Conservation (phyloP, 2,329 filamentous ascomycete species). For the Curvularia verruculosa region DNA sequence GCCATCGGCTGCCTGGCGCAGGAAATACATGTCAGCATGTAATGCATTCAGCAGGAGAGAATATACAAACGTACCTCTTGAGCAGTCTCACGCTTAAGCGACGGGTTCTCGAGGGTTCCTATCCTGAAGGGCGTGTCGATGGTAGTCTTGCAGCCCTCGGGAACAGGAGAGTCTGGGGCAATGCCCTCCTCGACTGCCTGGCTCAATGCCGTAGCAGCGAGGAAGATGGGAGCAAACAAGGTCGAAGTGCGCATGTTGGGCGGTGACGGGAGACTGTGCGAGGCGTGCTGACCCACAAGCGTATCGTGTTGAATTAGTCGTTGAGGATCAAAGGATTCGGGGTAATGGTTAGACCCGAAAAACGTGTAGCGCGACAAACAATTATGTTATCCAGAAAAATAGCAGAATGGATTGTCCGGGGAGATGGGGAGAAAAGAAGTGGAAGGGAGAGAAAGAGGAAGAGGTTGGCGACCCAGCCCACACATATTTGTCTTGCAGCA, state of each 20-base stretch:
- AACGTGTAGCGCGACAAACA: neutral
- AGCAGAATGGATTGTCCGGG: neutral
- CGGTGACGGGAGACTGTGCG: constrained; percentile 6
- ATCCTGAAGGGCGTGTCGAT: constrained; percentile 65
- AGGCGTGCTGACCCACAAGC: constrained; percentile 9
- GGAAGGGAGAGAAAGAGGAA: neutral
- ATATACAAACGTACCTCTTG: constrained; percentile 28
- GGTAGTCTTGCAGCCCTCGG: constrained; percentile 60
- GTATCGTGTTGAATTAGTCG: neutral
- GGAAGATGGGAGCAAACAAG: constrained; percentile 38
- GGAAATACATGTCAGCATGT: constrained; percentile 13
- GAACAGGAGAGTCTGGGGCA: constrained; percentile 57
- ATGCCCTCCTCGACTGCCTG: constrained; percentile 49
- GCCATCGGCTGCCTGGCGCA: constrained; percentile 33
- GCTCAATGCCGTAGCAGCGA: constrained; percentile 34
- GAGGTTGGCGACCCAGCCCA: constrained; percentile 13
- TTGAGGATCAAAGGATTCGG: neutral
- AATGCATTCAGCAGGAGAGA: neutral
- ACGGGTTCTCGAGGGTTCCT: constrained; percentile 54
- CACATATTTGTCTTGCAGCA: constrained; percentile 25
- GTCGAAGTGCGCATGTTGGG: constrained; percentile 38
- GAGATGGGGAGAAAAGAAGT: neutral
- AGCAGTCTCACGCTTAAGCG: constrained; percentile 35
- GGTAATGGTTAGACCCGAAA: neutral
- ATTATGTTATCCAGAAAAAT: neutral